Evolutionary conservation across 257 asterid species (phyloP).

Genomic region (Eucommia ulmoides): DNA sequence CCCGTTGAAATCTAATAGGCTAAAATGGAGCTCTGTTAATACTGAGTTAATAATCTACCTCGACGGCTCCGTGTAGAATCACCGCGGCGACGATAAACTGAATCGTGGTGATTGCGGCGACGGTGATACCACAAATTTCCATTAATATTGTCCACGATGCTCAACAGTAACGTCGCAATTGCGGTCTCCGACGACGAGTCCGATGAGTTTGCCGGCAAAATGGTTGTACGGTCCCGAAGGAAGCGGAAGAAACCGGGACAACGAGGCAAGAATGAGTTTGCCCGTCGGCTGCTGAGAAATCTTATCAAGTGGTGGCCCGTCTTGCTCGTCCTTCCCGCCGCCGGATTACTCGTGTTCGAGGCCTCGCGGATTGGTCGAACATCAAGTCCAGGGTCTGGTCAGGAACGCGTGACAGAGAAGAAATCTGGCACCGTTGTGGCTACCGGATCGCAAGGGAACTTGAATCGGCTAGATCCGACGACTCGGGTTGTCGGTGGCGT

Average conservation of each 20-base stretch:
- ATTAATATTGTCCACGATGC: constrained; percentile 28
- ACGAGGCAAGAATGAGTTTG: constrained; percentile 32
- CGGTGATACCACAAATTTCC: no score
- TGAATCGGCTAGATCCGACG: constrained; percentile 61
- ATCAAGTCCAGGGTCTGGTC: constrained; percentile 11
- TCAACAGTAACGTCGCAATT: constrained; percentile 40
- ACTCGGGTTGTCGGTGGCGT: constrained; percentile 60
- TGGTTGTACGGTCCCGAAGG: constrained; percentile 38
- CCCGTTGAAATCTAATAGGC: no score
- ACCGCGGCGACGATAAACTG: no score
- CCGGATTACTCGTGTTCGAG: constrained; percentile 47
- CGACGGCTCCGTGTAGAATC: no score
- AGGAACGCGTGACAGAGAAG: constrained; percentile 16
- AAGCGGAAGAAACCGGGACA: constrained; percentile 55
- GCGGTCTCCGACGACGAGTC: constrained; percentile 58
- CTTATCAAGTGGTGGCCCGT: constrained; percentile 72
- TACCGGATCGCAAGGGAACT: constrained; percentile 30
- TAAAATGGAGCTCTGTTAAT: no score
- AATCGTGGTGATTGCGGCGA: no score
- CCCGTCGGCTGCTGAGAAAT: constrained; percentile 24
- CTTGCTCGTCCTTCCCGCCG: constrained; percentile 40
- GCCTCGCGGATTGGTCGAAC: constrained; percentile 38
- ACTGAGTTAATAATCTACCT: no score
- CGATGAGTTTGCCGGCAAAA: constrained; percentile 41
- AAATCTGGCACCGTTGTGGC: constrained; percentile 9